Evolutionary conservation across 805 yeast genomes (phyloP).

Genomic region (Candida piceae): DNA sequence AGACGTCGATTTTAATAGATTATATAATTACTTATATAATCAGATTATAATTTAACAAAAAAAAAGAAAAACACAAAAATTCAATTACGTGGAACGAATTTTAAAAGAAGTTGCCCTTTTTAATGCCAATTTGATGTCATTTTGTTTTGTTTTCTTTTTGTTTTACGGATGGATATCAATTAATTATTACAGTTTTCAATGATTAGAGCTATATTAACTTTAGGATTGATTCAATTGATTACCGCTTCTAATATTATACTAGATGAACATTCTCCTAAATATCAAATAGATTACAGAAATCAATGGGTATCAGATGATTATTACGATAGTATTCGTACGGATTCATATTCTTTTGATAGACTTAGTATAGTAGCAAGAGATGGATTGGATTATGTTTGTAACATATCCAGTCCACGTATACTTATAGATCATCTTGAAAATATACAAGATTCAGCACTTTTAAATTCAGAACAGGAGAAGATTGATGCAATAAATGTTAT

Average conservation of each 20-base stretch:
- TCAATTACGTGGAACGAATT: no score
- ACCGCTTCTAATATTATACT: slow-evolving; percentile 2
- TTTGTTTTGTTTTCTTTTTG: no score
- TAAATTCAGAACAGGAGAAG: slow-evolving; percentile 11
- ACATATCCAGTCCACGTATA: slow-evolving; percentile 3
- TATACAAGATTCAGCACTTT: background rate
- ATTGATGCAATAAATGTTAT: slow-evolving; percentile 16
- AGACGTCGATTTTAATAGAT: no score
- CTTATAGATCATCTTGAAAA: background rate
- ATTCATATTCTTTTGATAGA: background rate
- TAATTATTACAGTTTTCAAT: no score
- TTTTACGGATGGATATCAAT: no score
- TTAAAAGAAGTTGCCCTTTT: no score
- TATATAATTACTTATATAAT: no score
- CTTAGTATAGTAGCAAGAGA: background rate
- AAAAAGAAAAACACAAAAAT: no score
- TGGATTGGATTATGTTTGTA: slow-evolving; percentile 5
- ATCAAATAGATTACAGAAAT: slow-evolving; percentile 5
- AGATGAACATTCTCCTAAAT: slow-evolving; percentile 11
- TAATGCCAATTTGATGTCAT: no score
- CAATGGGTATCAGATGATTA: slow-evolving; percentile 9
- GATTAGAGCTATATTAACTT: no score
- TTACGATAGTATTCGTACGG: background rate
- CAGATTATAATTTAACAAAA: no score
- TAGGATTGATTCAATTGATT: background rate